Percentiles rank a stretch among this genome's conserved stretches.
Evolutionary conservation across 2,329 filamentous ascomycete genomes (phyloP).

Genomic region (Herpotrichia juniperi): DNA sequence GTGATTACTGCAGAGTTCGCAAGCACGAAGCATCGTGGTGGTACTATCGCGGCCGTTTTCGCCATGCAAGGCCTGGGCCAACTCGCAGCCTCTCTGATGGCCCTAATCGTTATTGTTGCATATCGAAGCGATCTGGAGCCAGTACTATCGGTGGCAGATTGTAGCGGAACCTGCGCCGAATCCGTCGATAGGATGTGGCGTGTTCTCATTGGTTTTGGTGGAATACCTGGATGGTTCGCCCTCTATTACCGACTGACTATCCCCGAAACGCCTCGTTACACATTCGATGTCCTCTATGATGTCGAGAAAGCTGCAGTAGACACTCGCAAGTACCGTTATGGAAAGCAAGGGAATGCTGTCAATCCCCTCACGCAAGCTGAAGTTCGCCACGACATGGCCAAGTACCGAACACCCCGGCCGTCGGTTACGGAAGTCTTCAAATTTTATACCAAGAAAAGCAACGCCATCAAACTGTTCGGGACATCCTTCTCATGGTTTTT

Average conservation of each 20-base stretch:
- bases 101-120: conserved; percentile 19
- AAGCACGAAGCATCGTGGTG: conserved; percentile 31
- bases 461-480: conserved; percentile 72
- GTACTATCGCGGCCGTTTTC: conserved; percentile 41
- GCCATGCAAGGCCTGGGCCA: conserved; percentile 44
- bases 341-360: conserved; percentile 62
- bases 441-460: conserved; percentile 73
- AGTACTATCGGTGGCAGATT: conserved; percentile 10
- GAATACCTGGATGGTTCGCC: conserved; percentile 37
- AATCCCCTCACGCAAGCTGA: conserved; percentile 70
- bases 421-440: conserved; percentile 64
- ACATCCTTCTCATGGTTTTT: conserved; percentile 85
- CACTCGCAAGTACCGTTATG: conserved; percentile 73
- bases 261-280: conserved; percentile 40
- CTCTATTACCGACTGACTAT: conserved; percentile 39
- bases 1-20: conserved; percentile 39
- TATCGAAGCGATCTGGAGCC: conserved; percentile 12
- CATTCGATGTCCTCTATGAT: conserved; percentile 38
- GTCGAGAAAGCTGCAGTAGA: conserved; percentile 65
- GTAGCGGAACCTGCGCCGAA: conserved; percentile 11
- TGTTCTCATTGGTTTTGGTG: conserved; percentile 39
- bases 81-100: conserved; percentile 24
- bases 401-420: conserved; percentile 39
- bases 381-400: conserved; percentile 51
- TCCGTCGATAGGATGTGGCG: conserved; percentile 40